These are phyloP conservation scores for Zygotorulaspora florentina DNA, from an alignment of 805 yeast genomes.

Conservation along the genomic window DNA sequence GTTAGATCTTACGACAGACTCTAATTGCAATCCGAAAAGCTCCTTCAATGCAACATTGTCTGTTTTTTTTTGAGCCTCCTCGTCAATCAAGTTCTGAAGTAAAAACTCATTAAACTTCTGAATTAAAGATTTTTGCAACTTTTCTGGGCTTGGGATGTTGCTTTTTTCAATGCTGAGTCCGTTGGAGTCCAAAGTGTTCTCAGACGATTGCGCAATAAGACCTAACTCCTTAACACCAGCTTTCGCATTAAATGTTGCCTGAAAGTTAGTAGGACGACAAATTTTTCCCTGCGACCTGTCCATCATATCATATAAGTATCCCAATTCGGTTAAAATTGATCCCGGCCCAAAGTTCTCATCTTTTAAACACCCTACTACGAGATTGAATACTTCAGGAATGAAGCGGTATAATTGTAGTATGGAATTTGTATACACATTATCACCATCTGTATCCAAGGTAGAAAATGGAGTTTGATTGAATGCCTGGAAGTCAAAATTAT, in stretches of 20 bases:
- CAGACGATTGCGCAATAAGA: constrained; percentile 41
- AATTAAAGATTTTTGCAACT: constrained; percentile 15
- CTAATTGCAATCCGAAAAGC: constrained; percentile 31
- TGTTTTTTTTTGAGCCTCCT: constrained; percentile 25
- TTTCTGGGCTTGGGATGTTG: constrained; percentile 3
- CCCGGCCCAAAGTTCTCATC: constrained; percentile 44
- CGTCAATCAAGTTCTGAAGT: constrained; percentile 23
- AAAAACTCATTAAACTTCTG: constrained; percentile 31
- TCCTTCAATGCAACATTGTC: constrained; percentile 28
- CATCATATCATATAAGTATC: constrained; percentile 89
- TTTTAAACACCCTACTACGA: constrained; percentile 52
- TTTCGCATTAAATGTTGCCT: constrained; percentile 44
- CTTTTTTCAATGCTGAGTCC: constrained; percentile 19
- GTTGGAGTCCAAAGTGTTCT: constrained; percentile 2
- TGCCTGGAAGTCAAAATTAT: constrained; percentile 85
- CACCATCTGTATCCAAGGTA: constrained; percentile 86
- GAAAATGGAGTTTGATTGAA: constrained; percentile 72
- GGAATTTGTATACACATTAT: constrained; percentile 73
- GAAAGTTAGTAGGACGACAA: constrained; percentile 80
- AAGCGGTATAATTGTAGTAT: constrained; percentile 75
- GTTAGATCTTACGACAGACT: constrained; percentile 21
- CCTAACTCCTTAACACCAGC: constrained; percentile 49
- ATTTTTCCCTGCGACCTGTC: constrained; percentile 72
- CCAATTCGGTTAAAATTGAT: constrained; percentile 73
- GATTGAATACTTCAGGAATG: constrained; percentile 67